A percentile compares a stretch with the other conserved stretches of the same genome.
Evolutionary conservation across 2,329 filamentous ascomycete species (phyloP).

Genomic region (Lachnellula cervina): DNA sequence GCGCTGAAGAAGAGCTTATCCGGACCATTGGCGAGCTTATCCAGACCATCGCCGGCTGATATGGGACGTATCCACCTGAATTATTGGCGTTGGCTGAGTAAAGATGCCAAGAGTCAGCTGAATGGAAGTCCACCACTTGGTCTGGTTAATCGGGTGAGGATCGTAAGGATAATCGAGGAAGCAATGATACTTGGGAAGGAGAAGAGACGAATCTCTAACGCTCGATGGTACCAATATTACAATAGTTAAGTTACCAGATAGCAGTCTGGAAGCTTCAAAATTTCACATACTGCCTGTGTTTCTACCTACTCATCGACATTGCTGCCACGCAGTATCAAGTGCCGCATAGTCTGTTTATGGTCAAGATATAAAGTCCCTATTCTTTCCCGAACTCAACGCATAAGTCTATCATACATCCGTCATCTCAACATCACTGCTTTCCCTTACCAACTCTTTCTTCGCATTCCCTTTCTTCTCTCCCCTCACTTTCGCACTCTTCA

Average conservation of each 20-base stretch:
- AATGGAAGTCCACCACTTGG: slow-evolving; percentile 2
- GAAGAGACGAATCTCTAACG: not conserved
- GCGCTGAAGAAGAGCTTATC: slow-evolving; percentile 1
- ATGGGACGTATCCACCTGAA: not conserved
- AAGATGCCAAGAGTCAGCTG: not conserved
- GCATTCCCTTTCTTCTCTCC: not conserved
- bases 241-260: too few relatives aligned
- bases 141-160: slow-evolving; percentile 9
- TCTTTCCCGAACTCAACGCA: too few relatives aligned
- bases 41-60: too few relatives aligned
- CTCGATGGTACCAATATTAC: too few relatives aligned
- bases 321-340: too few relatives aligned
- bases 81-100: not conserved
- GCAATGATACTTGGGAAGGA: not conserved
- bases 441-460: not conserved
- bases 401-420: not conserved
- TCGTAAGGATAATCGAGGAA: slow-evolving; percentile 6
- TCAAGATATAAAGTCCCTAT: too few relatives aligned
- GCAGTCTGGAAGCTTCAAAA: too few relatives aligned
- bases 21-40: not conserved
- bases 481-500: too few relatives aligned
- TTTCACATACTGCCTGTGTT: too few relatives aligned
- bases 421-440: not conserved
- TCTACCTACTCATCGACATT: too few relatives aligned
- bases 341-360: too few relatives aligned